Conservation (phyloP, 208 protist genomes). For the Giardia duodenalis region DNA sequence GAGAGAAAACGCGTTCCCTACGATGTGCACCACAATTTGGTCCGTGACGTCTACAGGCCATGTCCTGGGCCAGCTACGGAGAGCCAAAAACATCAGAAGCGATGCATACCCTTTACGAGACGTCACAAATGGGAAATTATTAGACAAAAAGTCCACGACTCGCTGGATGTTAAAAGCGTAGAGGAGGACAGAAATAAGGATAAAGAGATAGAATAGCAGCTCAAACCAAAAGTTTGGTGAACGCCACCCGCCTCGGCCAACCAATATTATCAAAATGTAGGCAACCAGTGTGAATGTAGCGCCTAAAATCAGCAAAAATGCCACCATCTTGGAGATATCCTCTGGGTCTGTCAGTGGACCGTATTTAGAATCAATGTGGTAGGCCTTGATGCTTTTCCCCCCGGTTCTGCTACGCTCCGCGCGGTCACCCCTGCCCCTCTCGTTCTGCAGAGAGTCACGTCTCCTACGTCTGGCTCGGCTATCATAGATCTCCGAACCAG, state of each 20-base stretch:
- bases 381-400: too few species aligned
- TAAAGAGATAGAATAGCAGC: background rate
- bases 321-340: too few species aligned
- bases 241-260: background rate
- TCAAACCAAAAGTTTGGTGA: background rate
- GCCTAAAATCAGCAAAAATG: background rate
- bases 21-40: background rate
- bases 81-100: background rate
- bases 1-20: background rate
- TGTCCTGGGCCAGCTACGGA: background rate
- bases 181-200: background rate
- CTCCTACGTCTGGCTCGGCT: too few species aligned
- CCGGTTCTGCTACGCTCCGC: too few species aligned
- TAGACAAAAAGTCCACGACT: background rate
- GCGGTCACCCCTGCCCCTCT: too few species aligned
- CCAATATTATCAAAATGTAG: background rate
- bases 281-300: background rate
- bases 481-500: too few species aligned
- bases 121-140: background rate
- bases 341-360: too few species aligned
- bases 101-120: background rate
- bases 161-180: background rate
- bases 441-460: too few species aligned
- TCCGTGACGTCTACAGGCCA: background rate
- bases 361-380: too few species aligned